A percentile compares a stretch with the other conserved stretches of the same genome.
Conservation (phyloP, 2,329 filamentous ascomycete genomes). For the Sclerotinia sclerotiorum region DNA sequence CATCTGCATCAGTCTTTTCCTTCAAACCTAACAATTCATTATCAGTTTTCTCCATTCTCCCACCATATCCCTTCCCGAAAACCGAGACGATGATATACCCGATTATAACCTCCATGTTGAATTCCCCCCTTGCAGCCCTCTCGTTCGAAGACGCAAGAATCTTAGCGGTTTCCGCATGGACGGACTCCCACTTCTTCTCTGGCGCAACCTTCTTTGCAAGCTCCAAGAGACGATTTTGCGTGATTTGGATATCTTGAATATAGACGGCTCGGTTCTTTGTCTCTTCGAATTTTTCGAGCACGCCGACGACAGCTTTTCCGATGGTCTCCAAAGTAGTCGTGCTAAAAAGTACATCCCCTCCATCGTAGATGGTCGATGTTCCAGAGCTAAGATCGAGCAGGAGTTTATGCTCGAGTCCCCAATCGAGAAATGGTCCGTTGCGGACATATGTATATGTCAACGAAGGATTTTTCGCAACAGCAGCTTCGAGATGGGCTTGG, state of each 20-base stretch:
- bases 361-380: conserved; percentile 49
- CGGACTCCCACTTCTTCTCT: conserved; percentile 35
- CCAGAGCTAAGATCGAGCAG: conserved; percentile 47
- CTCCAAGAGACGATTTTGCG: conserved; percentile 46
- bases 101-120: conserved; percentile 39
- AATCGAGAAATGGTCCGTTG: conserved; percentile 60
- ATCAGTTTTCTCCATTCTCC: conserved; percentile 43
- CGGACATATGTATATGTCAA: conserved; percentile 57
- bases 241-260: conserved; percentile 47
- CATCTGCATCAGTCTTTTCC: conserved; percentile 43
- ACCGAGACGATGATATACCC: conserved; percentile 42
- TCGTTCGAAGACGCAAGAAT: conserved; percentile 30
- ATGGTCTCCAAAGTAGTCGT: conserved; percentile 50
- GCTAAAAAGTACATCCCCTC: conserved; percentile 51
- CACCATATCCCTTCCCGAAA: conserved; percentile 40
- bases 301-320: conserved; percentile 49
- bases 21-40: conserved; percentile 47
- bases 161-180: conserved; percentile 25
- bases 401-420: conserved; percentile 48
- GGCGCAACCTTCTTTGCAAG: conserved; percentile 41
- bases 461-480: conserved; percentile 42
- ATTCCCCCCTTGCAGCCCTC: conserved; percentile 33
- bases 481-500: conserved; percentile 45
- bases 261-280: conserved; percentile 54
- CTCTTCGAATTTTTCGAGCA: conserved; percentile 50